These are phyloP conservation scores for Aspergillus amoenus DNA, from an alignment of 2,329 filamentous ascomycete genomes.

Conservation along the genomic window DNA sequence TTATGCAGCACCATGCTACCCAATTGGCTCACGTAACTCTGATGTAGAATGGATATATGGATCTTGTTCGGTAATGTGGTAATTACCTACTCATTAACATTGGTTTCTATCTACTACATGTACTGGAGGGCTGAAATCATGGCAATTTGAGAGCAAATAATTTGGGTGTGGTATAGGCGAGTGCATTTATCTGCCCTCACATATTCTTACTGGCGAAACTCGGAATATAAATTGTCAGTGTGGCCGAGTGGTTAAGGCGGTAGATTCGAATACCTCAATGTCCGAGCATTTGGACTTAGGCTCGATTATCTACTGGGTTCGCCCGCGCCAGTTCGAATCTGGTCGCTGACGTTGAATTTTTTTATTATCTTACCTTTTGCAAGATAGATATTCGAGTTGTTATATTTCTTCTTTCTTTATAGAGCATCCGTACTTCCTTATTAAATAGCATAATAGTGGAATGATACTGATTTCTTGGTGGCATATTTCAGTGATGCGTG, in stretches of 20 bases:
- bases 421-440: too few species aligned
- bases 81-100: too few species aligned
- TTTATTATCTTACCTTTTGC: neutral
- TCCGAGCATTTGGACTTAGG: neutral
- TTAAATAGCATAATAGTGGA: too few species aligned
- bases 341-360: constrained; percentile 1
- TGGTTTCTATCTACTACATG: too few species aligned
- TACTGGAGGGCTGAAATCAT: too few species aligned
- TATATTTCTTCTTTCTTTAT: neutral
- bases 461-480: too few species aligned
- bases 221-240: neutral
- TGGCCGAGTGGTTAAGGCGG: constrained; percentile 7
- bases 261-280: neutral
- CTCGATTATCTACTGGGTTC: constrained; percentile 5
- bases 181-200: neutral
- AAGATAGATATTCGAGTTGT: too few species aligned
- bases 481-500: neutral
- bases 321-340: constrained; percentile 6
- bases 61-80: too few species aligned
- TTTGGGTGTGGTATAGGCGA: neutral
- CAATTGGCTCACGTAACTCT: too few species aligned
- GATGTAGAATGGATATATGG: too few species aligned
- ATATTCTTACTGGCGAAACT: neutral
- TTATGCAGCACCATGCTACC: neutral
- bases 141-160: too few species aligned